Base-by-base conservation (phyloP, 345 rosid genomes). In the Psidium friedrichsthalianum region DNA sequence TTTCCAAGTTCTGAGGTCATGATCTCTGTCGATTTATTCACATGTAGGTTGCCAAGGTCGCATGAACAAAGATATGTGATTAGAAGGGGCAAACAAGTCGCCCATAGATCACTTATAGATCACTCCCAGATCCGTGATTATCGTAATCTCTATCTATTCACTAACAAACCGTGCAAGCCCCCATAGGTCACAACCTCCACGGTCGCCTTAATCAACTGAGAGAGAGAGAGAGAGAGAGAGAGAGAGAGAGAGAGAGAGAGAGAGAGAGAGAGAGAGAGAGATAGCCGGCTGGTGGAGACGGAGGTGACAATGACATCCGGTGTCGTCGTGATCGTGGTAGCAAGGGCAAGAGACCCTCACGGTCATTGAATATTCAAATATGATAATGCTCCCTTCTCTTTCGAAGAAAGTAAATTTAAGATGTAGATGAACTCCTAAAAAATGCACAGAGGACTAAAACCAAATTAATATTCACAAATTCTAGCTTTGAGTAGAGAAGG, bases 21-120 rank as follows among this genome's bases (percentile, higher is more conserved):
- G 42, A 69, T 21, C 14, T 36, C 24, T 36, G 5, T 32, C 6
- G 13, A 69, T 36, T 69, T 47, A 32, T 69, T 18, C 80, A 18
- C 2, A 69, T 36, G 80, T 36, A 16, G 80, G 25, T 69, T 36
- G 14, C 0, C 0, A 8, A 1, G 13, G 3, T 18, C 3, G 2
- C 3, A 0, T 32, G 44, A 32, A 18, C 21, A 29, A 18, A 16
- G 47, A 8, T 18, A 69, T 36, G 13, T 4, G 12, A 8, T 64
- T 0, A 0, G 3, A 64, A 5, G 44, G 32, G 22, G 78, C 78
- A 64, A 32, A 32, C 3, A 0, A 32, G 47, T 18, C 1, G 1
- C 44, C 11, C 51, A 9, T 51, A 11, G 14, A 51, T 49, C 51
- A 11, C 10, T 36, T 1, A 1, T 12, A 36, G 42, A 11, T 69